phyloP scores from a whole-genome alignment of 2,329 filamentous ascomycete genomes.

The Verticillium nonalfalfae region DNA sequence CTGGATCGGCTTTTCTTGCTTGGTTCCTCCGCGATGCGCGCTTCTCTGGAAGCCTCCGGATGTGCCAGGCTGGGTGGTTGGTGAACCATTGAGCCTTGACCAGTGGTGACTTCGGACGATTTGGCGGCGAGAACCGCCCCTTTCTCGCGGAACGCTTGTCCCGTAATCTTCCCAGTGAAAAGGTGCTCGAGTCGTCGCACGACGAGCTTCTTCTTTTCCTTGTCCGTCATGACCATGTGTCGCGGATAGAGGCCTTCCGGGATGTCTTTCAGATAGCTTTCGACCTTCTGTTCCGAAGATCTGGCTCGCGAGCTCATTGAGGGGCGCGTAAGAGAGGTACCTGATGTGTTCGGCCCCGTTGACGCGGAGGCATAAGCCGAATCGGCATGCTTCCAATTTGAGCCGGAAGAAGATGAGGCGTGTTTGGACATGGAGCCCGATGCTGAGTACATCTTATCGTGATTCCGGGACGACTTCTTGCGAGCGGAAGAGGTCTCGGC shows the following conservation, averaged over 20 bases:
- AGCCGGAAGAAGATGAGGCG: constrained; percentile 44
- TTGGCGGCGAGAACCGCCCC: neutral
- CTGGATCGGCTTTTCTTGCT: constrained; percentile 33
- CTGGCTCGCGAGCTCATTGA: constrained; percentile 27
- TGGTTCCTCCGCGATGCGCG: constrained; percentile 31
- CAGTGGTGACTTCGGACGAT: constrained; percentile 18
- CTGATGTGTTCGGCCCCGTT: constrained; percentile 37
- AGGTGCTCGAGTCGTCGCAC: constrained; percentile 73
- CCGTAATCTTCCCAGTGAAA: constrained; percentile 61
- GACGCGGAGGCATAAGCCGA: constrained; percentile 68
- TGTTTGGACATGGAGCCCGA: constrained; percentile 42
- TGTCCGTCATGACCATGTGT: constrained; percentile 59
- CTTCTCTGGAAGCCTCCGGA: constrained; percentile 37
- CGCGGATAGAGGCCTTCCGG: constrained; percentile 62
- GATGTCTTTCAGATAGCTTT: constrained; percentile 67
- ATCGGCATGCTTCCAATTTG: constrained; percentile 47
- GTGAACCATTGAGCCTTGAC: constrained; percentile 20
- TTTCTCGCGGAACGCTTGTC: constrained; percentile 1
- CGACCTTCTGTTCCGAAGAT: constrained; percentile 53
- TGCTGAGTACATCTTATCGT: constrained; percentile 32
- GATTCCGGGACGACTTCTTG: constrained; percentile 32
- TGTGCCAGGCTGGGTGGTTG: constrained; percentile 20
- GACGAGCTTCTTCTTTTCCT: constrained; percentile 69
- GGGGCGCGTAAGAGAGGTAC: constrained; percentile 29
- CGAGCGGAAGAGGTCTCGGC: constrained; percentile 44